These are phyloP conservation scores for Lactifluus rugatus DNA, from an alignment of 768 basidiomycete genomes.

Conservation along the genomic window DNA sequence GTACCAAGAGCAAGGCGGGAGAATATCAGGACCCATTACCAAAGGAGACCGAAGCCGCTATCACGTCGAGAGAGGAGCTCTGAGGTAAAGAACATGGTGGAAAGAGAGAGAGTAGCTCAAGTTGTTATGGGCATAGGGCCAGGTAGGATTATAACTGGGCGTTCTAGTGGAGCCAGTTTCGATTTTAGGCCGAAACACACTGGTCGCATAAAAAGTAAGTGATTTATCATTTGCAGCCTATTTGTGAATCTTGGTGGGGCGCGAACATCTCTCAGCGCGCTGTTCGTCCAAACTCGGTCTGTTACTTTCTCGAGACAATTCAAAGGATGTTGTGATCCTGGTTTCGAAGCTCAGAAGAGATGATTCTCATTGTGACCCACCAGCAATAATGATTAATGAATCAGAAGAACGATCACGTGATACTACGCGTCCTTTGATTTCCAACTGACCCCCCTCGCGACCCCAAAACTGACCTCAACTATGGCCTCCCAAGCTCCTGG, in stretches of 20 bases:
- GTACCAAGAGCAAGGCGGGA: not conserved
- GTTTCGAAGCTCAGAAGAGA: too few relatives aligned
- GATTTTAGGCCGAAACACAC: not conserved
- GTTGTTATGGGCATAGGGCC: not conserved
- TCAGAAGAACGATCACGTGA: slow-evolving; percentile 10
- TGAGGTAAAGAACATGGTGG: slow-evolving; percentile 74
- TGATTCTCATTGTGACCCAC: not conserved
- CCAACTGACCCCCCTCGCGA: not conserved
- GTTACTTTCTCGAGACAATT: too few relatives aligned
- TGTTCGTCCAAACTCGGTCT: too few relatives aligned
- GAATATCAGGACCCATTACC: slow-evolving; percentile 33
- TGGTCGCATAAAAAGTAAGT: not conserved
- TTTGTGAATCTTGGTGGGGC: not conserved
- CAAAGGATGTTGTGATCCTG: too few relatives aligned
- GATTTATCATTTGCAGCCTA: not conserved
- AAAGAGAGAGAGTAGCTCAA: not conserved
- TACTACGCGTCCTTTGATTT: not conserved
- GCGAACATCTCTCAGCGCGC: not conserved
- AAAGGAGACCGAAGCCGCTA: slow-evolving; percentile 83
- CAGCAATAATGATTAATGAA: too few relatives aligned
- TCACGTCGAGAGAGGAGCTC: slow-evolving; percentile 75
- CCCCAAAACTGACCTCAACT: not conserved
- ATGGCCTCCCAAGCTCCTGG: slow-evolving; percentile 27
- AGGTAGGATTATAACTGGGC: not conserved
- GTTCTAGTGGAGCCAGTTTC: not conserved